Evolutionary conservation across 345 rosid genomes (phyloP), one percentile per base, ranked within the genome.

Genomic region (Rhodomyrtus tomentosa): DNA sequence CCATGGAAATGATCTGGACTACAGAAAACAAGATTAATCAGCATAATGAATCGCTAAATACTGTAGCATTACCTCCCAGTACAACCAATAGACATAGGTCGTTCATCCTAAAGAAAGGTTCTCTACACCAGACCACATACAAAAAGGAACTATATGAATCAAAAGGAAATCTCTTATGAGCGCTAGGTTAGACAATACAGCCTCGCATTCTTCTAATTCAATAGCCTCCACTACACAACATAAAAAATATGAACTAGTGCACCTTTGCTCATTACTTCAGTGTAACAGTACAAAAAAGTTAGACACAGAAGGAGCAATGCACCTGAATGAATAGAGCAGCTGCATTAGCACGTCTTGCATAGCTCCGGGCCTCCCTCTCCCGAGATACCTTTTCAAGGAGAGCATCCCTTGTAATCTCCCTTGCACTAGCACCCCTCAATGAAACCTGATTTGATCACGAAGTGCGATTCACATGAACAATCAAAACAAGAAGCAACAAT

Each of bases 361-460:
- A 95, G 83, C 82, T 92, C 48, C 99, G 98, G 38, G 91, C 90
- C 95, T 94, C 95, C 87, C 99, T 91, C 85, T 95, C 96, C 62
- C 92, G 95, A 1, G 93, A 92, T 72, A 97, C 96, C 89, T 93
- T 94, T 87, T 94, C 98, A 54, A 97, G 94, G 82, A 97, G 96
- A 36, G 95, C 99, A 84, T 94, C 98, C 82, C 99, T 91, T 25
- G 98, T 92, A 50, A 96, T 95, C 91, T 96, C 98, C 88, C 84
- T 94, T 12, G 90, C 92, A 83, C 99, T 97, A 52, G 98, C 98
- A 45, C 99, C 98, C 87, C 99, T 94, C 79, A 95, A 91, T 8
- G 98, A 97, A 10, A 97, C 99, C 99, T 97, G 86, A 89, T 84
- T 84, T 62, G 20, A 36, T 13, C 45, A 5, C 45, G 27, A 5